These are phyloP conservation scores for Trichoderma arundinaceum DNA, from an alignment of 2,329 filamentous ascomycete species.

Conservation along the genomic window DNA sequence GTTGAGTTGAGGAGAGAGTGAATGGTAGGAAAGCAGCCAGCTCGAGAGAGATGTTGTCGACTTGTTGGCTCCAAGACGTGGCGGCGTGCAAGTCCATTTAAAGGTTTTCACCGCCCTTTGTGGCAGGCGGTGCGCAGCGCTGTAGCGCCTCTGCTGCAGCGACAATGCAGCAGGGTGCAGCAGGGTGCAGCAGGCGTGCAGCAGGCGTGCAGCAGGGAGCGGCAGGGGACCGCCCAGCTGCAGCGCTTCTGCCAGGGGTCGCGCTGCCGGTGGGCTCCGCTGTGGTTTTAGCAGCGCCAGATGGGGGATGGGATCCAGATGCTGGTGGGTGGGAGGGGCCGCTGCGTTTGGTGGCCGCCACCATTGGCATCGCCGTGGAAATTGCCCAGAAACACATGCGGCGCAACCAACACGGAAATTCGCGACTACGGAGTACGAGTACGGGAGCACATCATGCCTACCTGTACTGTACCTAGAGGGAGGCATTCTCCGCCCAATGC, in stretches of 20 bases:
- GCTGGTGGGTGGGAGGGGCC: constrained; percentile 15
- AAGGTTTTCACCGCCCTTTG: constrained; percentile 36
- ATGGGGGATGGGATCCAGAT: constrained; percentile 9
- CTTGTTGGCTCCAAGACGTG: constrained; percentile 2
- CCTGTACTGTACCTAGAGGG: no score
- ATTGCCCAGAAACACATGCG: background rate
- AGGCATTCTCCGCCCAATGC: no score
- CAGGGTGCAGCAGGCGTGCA: no score
- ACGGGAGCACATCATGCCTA: background rate
- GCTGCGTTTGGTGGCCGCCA: constrained; percentile 1
- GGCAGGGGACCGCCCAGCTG: background rate
- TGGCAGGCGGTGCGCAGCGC: constrained; percentile 28
- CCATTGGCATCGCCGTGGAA: background rate
- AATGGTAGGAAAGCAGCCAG: constrained; percentile 26
- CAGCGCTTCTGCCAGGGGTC: constrained; percentile 22
- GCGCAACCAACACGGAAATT: background rate
- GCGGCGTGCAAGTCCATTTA: constrained; percentile 24
- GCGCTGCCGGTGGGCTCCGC: constrained; percentile 6
- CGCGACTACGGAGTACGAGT: constrained; percentile 26
- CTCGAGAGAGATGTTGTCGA: constrained; percentile 23
- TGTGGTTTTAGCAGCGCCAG: background rate
- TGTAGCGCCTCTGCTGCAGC: constrained; percentile 15
- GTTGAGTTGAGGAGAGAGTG: constrained; percentile 14
- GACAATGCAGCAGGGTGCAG: background rate
- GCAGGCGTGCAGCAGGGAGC: background rate